Percentiles rank a stretch among this genome's conserved stretches.
Evolutionary conservation across 176 grass and related monocot species (phyloP).

Genomic region (Echinochloa phyllopogon): DNA sequence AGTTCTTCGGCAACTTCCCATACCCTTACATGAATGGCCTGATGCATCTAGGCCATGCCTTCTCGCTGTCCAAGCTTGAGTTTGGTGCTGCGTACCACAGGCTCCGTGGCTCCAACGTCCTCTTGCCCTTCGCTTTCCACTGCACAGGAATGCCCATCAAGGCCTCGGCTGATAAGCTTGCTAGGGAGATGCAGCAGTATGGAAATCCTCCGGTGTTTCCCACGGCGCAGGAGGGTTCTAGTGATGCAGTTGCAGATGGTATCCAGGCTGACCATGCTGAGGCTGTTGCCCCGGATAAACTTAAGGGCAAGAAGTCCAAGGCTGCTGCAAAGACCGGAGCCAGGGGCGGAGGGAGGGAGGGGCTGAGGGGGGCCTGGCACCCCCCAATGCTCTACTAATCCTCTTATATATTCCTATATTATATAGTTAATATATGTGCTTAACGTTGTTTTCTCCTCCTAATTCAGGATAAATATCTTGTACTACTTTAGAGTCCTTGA

Average conservation of each 20-base stretch:
- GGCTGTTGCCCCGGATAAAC: slow-evolving; percentile 57
- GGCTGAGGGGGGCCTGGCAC: no score
- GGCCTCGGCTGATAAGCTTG: slow-evolving; percentile 76
- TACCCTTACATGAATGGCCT: slow-evolving; percentile 87
- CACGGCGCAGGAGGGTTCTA: slow-evolving; percentile 37
- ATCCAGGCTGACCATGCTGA: background rate
- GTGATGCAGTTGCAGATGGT: slow-evolving; percentile 6
- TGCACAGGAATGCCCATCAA: slow-evolving; percentile 94
- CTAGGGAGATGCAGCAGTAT: slow-evolving; percentile 56
- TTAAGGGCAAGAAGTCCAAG: slow-evolving; percentile 76
- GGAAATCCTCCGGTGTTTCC: slow-evolving; percentile 72
- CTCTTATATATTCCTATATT: no score
- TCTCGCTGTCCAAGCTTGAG: slow-evolving; percentile 73
- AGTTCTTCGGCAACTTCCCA: slow-evolving; percentile 75
- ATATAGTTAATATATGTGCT: no score
- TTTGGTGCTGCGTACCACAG: slow-evolving; percentile 65
- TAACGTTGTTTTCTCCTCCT: no score
- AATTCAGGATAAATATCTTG: no score
- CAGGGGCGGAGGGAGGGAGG: no score
- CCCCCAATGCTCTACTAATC: no score
- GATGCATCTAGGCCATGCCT: slow-evolving; percentile 69
- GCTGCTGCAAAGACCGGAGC: slow-evolving; percentile 66
- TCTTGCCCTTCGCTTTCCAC: slow-evolving; percentile 77
- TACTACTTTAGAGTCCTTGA: no score
- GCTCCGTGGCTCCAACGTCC: slow-evolving; percentile 63